Base-by-base conservation (phyloP, 805 yeast species). In the Cyberlindnera euphorbiiphila region DNA sequence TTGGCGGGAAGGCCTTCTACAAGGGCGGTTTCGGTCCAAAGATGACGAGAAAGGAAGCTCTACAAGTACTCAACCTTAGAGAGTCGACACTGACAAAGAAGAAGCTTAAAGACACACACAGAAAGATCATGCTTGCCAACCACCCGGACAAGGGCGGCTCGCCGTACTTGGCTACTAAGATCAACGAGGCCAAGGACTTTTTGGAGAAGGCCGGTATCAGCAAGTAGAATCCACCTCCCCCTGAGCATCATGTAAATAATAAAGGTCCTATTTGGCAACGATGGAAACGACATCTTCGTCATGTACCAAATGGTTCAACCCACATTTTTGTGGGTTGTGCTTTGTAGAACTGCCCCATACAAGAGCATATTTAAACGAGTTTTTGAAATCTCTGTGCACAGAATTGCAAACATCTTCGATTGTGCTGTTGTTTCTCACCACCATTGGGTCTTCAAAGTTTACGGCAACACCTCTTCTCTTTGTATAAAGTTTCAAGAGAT, bases 291-390 rank as follows among this genome's bases (percentile, higher is more conserved):
- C 98, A 58, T 91, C 98, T 57, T 89, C 97, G 57, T 91, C 98
- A 50, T 85, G 78, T 11, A 93, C 81, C 25, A 68, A 66, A 59
- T 91, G 98, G 45, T 58, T 74, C 40, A 91, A 67, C 0, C 98
- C 98, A 69, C 98, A 91, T 57, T 91, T 91, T 57, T 91, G 98
- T 4, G 98, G 98, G 24, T 91, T 85, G 57, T 87, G 95, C 59
- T 93, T 93, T 6, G 97, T 84, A 32, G 94, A 81, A 1, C 89
- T 78, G 0, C 98, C 98, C 97, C 98, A 91, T 6, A 91, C 96
- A 54, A 88, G 64, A 1, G 98, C 98, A 59, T 89, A 88, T 59
- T 88, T 86, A 70, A 93, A 91, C 54, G 84, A 86, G 47, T 83
- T 80, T 56, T 88, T 89, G 71, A 91, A 84, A 53, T 89, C 96